Base-by-base conservation (phyloP, 2,329 filamentous ascomycete genomes). In the Colletotrichum cordylinicola region DNA sequence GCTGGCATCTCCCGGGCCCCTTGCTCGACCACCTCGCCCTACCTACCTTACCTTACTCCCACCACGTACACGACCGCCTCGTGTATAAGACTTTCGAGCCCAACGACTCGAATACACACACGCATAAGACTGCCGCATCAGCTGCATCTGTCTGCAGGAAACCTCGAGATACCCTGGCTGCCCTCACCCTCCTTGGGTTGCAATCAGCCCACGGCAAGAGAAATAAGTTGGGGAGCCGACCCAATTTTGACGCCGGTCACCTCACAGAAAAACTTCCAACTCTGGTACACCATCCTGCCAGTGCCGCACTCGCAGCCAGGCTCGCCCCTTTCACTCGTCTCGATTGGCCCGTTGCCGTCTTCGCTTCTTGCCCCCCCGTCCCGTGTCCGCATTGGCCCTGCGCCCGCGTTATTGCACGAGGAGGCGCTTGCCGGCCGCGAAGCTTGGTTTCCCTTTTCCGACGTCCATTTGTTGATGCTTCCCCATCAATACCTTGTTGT, bases 221-320 rank as follows among this genome's bases (percentile, higher is more conserved):
- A 43, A 76, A 76, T 52, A 75, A 67, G 56, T 75, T 62, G 69
- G 74, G 58, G 73, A 74, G 69, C 52, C 65, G 70, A 76, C 65
- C 76, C 66, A 77, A 76, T 66, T 76, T 76, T 76, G 76, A 69
- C 69, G 65, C 69, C 60, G 58, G 76, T 60, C 76, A 70, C 71
- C 62, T 61, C 70, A 62, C 67, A 60, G 52, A 55, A 72, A 75
- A 48, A 33, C 55, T 67, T 60, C 73, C 69, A 67, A 70, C 67
- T 67, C 21, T 72, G 72, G 62, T 77, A 77, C 72, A 31, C 72
- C 43, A 72, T 68, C 27, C 71, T 71, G 62, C 65, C 74, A 68
- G 72, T 69, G 73, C 75, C 64, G 39, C 73, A 66, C 61, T 69
- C 68, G 58, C 76, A 74, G 73, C 70, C 60, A 62, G 31, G 52